These are phyloP conservation scores for Agaricus subrufescens DNA, from an alignment of 768 basidiomycete genomes.

Conservation along the genomic window DNA sequence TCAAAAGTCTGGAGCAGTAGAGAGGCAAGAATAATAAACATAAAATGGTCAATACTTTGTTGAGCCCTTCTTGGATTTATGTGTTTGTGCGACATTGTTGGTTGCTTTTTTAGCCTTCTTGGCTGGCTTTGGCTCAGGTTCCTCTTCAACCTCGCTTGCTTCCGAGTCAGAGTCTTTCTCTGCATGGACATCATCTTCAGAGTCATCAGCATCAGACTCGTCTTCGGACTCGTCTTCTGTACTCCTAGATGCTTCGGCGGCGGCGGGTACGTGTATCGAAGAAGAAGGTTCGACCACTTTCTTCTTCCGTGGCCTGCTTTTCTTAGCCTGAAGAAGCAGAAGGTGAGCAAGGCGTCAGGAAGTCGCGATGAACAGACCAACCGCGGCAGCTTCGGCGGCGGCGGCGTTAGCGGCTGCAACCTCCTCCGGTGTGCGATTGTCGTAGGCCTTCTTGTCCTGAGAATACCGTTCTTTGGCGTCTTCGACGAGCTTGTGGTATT, in stretches of 20 bases:
- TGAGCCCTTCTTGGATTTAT: conserved; percentile 7
- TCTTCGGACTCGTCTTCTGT: conserved; percentile 19
- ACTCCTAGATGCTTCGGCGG: conserved; percentile 22
- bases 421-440: conserved; percentile 46
- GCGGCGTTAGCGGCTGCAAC: conserved; percentile 42
- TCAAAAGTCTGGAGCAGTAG: conserved; percentile 2
- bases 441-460: conserved; percentile 60
- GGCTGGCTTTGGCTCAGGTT: conserved; percentile 16
- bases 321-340: conserved; percentile 25
- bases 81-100: not conserved
- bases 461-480: conserved; percentile 63
- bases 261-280: conserved; percentile 21
- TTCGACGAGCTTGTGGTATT: conserved; percentile 48
- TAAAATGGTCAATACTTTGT: not conserved
- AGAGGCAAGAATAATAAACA: not conserved
- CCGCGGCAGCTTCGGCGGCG: conserved; percentile 33
- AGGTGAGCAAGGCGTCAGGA: not conserved
- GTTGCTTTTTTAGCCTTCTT: conserved; percentile 7
- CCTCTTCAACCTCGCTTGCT: conserved; percentile 27
- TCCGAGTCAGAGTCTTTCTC: conserved; percentile 18
- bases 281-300: conserved; percentile 17
- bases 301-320: conserved; percentile 21
- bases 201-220: conserved; percentile 27
- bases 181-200: conserved; percentile 31
- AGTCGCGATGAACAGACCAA: conserved; percentile 17